Evolutionary conservation across 495 filamentous ascomycete species (phyloP), one percentile per base, ranked within the genome.

Genomic region (Neurospora intermedia): DNA sequence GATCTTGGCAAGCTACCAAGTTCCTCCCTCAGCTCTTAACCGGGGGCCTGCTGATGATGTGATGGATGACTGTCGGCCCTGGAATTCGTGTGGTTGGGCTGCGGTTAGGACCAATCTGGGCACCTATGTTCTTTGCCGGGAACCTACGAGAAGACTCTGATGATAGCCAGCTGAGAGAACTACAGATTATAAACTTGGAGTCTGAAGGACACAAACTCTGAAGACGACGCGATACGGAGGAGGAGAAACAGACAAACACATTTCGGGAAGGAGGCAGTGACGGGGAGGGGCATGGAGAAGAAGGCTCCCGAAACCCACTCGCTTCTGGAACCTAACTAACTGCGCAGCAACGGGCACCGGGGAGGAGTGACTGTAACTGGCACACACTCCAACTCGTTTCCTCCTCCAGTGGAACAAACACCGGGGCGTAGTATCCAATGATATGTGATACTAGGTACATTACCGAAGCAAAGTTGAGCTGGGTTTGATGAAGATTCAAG

Each of bases 401-500:
- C 11, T 62, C 27, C 27, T 15, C 54, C 54, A 66, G 27, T 35
- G 54, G 27, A 66, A 66, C 54, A 66, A 35, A 66, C 54, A 31
- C 27, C 54, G 27, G 54, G 27, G 54, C 54, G 27, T 66, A 66
- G 54, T 27, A 66, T n/a, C n/a, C n/a, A n/a, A n/a, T 62, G 54
- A 62, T 62, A 62, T 27, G 54, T 62, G 54, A 62, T 35, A 35
- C 35, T 38, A 38, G 35, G 54, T 35, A 35, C 27, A 35, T 62
- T 62, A 35, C 54, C 54, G 13, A 62, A 62, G 70, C 73, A 73
- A 72, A 48, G 72, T 38, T 38, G 7, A 39, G 39, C 18, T 54
- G 72, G 73, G 20, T 74, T 71, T 74, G 72, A 75, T 72, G 62
- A 72, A 74, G 80, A 82, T 83, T 81, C 82, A 82, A 78, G 81